phyloP scores from a whole-genome alignment of 495 filamentous ascomycete genomes.

The Penicillium psychrofluorescens region DNA sequence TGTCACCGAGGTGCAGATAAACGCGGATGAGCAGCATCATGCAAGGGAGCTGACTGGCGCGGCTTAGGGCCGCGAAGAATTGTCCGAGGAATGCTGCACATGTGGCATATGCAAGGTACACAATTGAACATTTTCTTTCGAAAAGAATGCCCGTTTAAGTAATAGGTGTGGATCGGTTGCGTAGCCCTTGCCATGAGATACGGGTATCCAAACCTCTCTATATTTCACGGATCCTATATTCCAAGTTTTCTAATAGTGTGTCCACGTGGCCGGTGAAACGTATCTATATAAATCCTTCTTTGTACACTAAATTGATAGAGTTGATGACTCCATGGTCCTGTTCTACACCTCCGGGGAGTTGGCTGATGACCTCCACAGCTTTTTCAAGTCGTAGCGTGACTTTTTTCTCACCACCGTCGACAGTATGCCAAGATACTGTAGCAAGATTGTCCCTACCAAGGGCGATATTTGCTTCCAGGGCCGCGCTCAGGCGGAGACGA shows the following conservation, averaged over 20 bases:
- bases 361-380: slow-evolving; percentile 18
- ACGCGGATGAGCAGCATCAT: slow-evolving; percentile 7
- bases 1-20: slow-evolving; percentile 24
- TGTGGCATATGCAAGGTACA: no score
- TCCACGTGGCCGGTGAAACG: no score
- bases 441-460: slow-evolving; percentile 24
- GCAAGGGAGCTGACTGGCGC: background rate
- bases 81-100: background rate
- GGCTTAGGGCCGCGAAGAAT: background rate
- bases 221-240: no score
- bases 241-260: no score
- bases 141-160: no score
- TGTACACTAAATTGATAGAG: background rate
- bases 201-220: no score
- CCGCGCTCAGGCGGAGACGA: slow-evolving; percentile 14
- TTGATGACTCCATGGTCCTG: slow-evolving; percentile 19
- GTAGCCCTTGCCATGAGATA: no score
- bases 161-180: no score
- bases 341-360: slow-evolving; percentile 11
- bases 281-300: no score
- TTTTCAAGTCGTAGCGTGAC: slow-evolving; percentile 19
- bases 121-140: no score
- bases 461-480: slow-evolving; percentile 19
- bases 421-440: slow-evolving; percentile 16
- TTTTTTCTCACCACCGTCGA: slow-evolving; percentile 1